Evolutionary conservation across 169 alveolate species (phyloP), one percentile per base, ranked within the genome.

Genomic region (Plasmodium inui): DNA sequence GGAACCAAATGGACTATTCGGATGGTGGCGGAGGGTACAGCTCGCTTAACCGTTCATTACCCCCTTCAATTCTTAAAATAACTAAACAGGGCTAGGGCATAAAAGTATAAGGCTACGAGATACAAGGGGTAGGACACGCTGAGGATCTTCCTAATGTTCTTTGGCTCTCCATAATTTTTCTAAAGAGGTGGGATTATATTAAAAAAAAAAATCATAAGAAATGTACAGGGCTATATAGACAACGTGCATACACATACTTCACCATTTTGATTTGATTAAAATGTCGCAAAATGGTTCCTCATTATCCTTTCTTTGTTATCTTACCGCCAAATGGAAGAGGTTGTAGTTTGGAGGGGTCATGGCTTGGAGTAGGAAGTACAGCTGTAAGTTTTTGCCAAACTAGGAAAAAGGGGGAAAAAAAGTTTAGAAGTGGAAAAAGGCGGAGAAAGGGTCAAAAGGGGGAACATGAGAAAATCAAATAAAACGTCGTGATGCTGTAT

Each of bases 331-430:
- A 32, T 46, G 70, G 79, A 53, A 76, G 19, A 86, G 61, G 71
- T 34, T 76, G 41, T 86, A 86, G 46, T 55, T 86, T n/a, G 93
- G 93, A n/a, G 93, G 93, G 19, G 93, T 86, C 85, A 86, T 50
- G n/a, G 93, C 34, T 76, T 86, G 93, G 28, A 74, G 9, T 9
- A 86, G 50, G n/a, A 86, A 53, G 41, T 55, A 86, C 6, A 86
- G 93, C 22, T 46, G 86, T 44, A 86, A 74, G 53, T 9, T 53
- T 28, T 74, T 86, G 22, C 17, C 30, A 39, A 86, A 37, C 93
- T 86, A 70, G 14, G 79, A 85, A 85, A 74, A 74, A 46, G 41
- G 30, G 39, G 32, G 57, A 71, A 32, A 32, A 32, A 32, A 32
- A 3, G n/a, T n/a, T n/a, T n/a, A n/a, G n/a, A n/a, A n/a, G n/a